Evolutionary conservation across 192 early-diverging fungal species (phyloP).

Genomic region (Mycoemilia scoparia): DNA sequence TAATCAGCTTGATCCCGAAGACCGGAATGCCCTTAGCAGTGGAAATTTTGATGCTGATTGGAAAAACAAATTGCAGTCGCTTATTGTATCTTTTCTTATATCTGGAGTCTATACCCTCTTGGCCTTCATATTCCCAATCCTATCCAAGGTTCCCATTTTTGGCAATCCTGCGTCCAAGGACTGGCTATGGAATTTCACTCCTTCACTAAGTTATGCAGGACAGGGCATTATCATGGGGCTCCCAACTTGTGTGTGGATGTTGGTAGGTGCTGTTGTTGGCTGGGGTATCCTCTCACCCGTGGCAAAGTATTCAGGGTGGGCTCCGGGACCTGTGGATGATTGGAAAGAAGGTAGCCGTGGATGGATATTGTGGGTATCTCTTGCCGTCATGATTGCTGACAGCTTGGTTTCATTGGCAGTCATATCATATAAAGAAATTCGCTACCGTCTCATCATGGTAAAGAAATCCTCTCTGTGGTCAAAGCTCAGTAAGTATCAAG

Average conservation of each 20-base stretch:
- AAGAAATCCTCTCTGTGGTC: too few relatives aligned
- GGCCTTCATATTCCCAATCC: constrained; percentile 38
- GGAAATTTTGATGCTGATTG: constrained; percentile 43
- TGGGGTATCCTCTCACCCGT: constrained; percentile 60
- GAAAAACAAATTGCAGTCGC: constrained; percentile 34
- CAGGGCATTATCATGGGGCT: constrained; percentile 72
- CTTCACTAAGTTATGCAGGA: constrained; percentile 55
- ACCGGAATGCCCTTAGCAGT: too few relatives aligned
- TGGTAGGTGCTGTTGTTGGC: constrained; percentile 45
- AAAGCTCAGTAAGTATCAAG: too few relatives aligned
- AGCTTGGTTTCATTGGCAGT: constrained; percentile 41
- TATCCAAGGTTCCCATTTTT: constrained; percentile 38
- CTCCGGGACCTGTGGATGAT: constrained; percentile 43
- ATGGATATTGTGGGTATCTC: constrained; percentile 65
- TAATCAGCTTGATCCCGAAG: too few relatives aligned
- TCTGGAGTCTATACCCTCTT: constrained; percentile 45
- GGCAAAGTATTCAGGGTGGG: constrained; percentile 50
- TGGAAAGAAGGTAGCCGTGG: constrained; percentile 52
- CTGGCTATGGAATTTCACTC: constrained; percentile 55
- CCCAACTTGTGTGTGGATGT: constrained; percentile 52
- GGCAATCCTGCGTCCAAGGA: constrained; percentile 26
- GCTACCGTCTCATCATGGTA: background rate
- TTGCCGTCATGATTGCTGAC: constrained; percentile 64
- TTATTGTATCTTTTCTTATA: constrained; percentile 35
- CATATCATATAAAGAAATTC: too few relatives aligned